phyloP scores from a whole-genome alignment of 345 rosid genomes.

The Geranium rotundifolium region DNA sequence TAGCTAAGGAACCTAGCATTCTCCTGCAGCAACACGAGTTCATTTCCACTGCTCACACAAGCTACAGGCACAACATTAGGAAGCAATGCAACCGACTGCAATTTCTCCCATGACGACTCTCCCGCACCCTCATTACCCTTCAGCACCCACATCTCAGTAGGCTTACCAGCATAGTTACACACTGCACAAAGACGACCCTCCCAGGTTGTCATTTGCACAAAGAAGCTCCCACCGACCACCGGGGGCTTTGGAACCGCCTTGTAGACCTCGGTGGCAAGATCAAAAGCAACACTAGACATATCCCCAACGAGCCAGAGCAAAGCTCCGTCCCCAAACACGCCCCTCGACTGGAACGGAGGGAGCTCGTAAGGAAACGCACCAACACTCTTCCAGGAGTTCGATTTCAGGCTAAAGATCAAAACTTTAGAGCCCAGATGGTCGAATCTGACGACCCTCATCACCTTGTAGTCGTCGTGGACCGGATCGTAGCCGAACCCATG shows the following conservation, averaged over 20 bases:
- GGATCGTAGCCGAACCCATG: neutral
- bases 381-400: conserved; percentile 2
- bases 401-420: neutral
- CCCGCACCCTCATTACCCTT: too few species aligned
- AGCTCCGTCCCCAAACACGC: neutral
- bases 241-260: neutral
- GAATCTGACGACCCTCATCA: neutral
- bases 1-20: too few species aligned
- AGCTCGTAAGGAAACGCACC: neutral
- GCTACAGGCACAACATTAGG: too few species aligned
- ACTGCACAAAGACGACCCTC: conserved; percentile 8
- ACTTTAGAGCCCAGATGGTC: neutral
- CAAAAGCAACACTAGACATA: conserved; percentile 9
- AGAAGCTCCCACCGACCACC: too few species aligned
- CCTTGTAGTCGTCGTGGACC: neutral
- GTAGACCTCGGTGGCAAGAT: conserved; percentile 4
- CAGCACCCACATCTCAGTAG: conserved; percentile 8
- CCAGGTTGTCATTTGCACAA: neutral
- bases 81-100: too few species aligned
- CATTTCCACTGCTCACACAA: too few species aligned
- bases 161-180: neutral
- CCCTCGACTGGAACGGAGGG: neutral
- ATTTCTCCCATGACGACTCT: too few species aligned
- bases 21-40: too few species aligned
- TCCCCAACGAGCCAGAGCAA: too few species aligned